Percentiles rank a stretch among this genome's conserved stretches.
phyloP scores from a whole-genome alignment of 345 rosid species.

The Draba incana region DNA sequence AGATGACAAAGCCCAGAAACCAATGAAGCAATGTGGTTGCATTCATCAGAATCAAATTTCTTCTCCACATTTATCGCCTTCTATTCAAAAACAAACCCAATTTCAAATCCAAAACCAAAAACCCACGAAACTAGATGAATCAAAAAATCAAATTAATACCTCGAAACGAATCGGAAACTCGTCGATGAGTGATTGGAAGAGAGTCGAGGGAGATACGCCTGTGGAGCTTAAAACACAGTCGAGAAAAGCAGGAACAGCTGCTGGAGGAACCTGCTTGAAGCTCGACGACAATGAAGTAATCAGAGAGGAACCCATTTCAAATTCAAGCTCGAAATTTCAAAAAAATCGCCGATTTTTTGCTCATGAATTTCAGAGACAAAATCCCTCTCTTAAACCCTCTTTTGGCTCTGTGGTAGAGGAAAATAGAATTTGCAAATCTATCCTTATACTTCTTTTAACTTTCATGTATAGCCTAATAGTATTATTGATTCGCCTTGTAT shows the following conservation, averaged over 20 bases:
- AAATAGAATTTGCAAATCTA: no score
- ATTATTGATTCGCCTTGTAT: no score
- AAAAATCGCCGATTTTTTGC: no score
- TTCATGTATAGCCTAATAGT: no score
- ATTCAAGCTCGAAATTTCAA: not conserved
- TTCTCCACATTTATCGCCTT: conserved; percentile 45
- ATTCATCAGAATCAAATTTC: conserved; percentile 47
- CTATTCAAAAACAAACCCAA: conserved; percentile 41
- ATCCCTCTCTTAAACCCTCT: no score
- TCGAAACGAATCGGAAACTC: conserved; percentile 30
- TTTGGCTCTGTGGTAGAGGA: no score
- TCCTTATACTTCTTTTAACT: no score
- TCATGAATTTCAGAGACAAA: no score
- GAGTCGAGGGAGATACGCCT: conserved; percentile 54
- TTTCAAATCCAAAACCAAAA: conserved; percentile 2
- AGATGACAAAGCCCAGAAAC: conserved; percentile 80
- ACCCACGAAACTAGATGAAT: not conserved
- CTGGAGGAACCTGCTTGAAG: conserved; percentile 63
- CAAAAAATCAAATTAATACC: not conserved
- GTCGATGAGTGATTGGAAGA: conserved; percentile 62
- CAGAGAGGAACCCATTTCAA: conserved; percentile 43
- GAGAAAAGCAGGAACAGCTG: conserved; percentile 76
- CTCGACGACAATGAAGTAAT: conserved; percentile 60
- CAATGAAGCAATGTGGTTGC: conserved; percentile 52
- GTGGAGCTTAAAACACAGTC: conserved; percentile 83